phyloP scores from a whole-genome alignment of 257 asterid genomes.

The Solanum appendiculatum region DNA sequence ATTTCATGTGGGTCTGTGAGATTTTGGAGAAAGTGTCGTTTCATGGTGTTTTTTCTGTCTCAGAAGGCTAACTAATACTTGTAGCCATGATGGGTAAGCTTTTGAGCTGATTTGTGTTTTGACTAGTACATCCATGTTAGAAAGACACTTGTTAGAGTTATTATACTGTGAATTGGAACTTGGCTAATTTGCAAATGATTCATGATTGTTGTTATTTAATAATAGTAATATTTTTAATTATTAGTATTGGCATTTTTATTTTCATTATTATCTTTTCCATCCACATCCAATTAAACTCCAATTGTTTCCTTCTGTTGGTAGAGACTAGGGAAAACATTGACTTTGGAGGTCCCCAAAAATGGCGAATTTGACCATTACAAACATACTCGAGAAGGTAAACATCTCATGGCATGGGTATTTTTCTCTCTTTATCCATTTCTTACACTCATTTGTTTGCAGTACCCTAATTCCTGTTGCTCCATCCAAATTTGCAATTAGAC shows the following conservation, averaged over 20 bases:
- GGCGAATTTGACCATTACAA: conserved; percentile 40
- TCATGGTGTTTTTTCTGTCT: too few relatives aligned
- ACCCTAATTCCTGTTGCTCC: background rate
- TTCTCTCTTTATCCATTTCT: background rate
- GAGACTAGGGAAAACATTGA: background rate
- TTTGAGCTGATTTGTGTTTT: too few relatives aligned
- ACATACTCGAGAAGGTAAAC: too few relatives aligned
- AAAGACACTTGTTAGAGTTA: background rate
- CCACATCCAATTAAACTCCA: background rate
- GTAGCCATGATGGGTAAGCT: too few relatives aligned
- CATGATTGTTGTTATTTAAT: background rate
- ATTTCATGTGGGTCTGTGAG: too few relatives aligned
- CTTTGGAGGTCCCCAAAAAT: conserved; percentile 8
- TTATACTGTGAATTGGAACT: background rate
- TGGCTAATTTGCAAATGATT: background rate
- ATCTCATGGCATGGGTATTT: conserved; percentile 8
- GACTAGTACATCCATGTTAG: background rate
- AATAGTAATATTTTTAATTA: background rate
- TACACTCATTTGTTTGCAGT: background rate
- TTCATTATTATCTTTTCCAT: background rate
- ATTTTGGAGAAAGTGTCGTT: too few relatives aligned
- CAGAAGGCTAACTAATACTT: too few relatives aligned
- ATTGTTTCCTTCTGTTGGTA: conserved; percentile 12
- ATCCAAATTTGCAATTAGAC: background rate
- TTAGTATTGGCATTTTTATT: background rate